Conservation (phyloP, 139 green algal species). For the Pseudopediastrum boryanum region DNA sequence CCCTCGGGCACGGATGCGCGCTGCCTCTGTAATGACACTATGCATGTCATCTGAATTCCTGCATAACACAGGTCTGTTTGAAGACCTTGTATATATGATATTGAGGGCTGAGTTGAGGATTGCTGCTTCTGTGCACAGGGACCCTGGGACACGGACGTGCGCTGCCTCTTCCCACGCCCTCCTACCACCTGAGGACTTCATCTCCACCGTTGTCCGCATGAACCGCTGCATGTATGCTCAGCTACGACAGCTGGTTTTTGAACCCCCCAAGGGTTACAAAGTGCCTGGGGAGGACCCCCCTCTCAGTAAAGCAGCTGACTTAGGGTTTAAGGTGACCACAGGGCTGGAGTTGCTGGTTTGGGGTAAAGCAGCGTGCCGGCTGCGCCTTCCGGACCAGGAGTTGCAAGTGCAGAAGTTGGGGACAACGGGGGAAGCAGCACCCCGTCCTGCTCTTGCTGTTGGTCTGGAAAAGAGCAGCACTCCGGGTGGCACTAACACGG, state of each 20-base stretch:
- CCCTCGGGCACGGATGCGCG: too few species aligned
- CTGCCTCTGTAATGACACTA: too few species aligned
- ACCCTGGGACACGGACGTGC: too few species aligned
- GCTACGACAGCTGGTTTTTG: conserved; percentile 69
- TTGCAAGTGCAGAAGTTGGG: neutral
- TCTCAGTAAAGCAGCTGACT: conserved; percentile 43
- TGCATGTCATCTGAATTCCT: too few species aligned
- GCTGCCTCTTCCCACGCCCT: conserved; percentile 48
- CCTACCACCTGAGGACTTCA: conserved; percentile 56
- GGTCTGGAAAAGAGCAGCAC: too few species aligned
- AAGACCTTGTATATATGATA: too few species aligned
- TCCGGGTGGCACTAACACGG: too few species aligned
- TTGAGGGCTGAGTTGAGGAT: too few species aligned
- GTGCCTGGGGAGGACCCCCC: neutral
- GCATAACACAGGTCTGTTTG: too few species aligned
- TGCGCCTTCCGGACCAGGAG: neutral
- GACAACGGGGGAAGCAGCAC: neutral
- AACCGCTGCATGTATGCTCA: conserved; percentile 74
- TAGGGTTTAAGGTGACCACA: conserved; percentile 74
- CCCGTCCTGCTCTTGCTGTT: too few species aligned
- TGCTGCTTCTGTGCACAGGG: too few species aligned
- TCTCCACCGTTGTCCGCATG: conserved; percentile 42
- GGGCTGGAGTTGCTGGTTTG: conserved; percentile 74
- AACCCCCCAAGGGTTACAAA: conserved; percentile 43
- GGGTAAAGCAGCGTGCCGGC: neutral